Base-by-base conservation (phyloP, 257 asterid species). In the Anisodus acutangulus region DNA sequence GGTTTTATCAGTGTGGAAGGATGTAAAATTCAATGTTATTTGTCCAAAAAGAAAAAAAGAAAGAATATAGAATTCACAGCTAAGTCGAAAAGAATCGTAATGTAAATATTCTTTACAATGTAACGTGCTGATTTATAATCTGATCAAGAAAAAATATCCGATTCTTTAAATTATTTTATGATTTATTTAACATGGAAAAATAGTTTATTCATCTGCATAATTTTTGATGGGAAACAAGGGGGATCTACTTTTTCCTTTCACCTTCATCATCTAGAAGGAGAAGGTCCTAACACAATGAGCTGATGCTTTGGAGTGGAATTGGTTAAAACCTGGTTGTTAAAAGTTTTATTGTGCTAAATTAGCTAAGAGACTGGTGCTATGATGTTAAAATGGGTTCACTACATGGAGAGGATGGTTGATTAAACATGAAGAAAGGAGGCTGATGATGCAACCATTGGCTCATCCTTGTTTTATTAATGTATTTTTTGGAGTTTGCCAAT, bases 291-390 rank as follows among this genome's bases (percentile, higher is more conserved):
- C 26, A 68, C 78, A 68, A 37, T 15, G n/a, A 37, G 51, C 78
- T 68, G 78, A 68, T 68, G 26, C 6, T 37, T 37, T 68, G 53
- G 78, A 15, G 51, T 4, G 22, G 72, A 66, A 66, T 66, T 31
- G 47, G 72, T 66, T 66, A 8, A 66, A 68, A 37, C 19, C 22
- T 39, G 26, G 2, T 15, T 68, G 19, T 68, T 68, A 37, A 16
- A 68, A 68, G 26, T 68, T 39, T 37, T 68, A 39, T 68, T 68
- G 26, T 68, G 78, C 78, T 68, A 12, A 68, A 15, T 68, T 68
- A 37, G 78, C 78, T 37, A 15, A 68, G 78, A 68, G 78, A 39
- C 72, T 66, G 47, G 72, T 66, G 47, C 47, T 66, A 66, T 66
- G 47, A 13, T 66, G 17, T 66, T 2, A 35, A 66, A 66, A 35